A percentile compares a stretch with the other conserved stretches of the same genome.
phyloP scores from a whole-genome alignment of 176 grass and related monocot genomes.

The Thinopyrum elongatum region DNA sequence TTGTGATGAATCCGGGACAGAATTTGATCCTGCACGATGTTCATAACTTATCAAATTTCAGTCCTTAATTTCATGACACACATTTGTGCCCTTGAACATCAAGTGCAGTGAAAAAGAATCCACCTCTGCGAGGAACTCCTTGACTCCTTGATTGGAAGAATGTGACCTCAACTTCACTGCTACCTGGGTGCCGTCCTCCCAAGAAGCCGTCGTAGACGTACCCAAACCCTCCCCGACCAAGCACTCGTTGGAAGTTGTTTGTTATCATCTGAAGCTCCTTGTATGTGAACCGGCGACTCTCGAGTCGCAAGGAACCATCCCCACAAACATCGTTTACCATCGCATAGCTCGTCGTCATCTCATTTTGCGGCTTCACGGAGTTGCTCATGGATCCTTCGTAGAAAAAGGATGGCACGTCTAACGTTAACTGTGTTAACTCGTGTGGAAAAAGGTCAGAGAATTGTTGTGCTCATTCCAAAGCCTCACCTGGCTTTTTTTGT shows the following conservation, averaged over 20 bases:
- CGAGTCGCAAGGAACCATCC: neutral
- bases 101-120: neutral
- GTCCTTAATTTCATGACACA: no score
- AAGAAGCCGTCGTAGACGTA: neutral
- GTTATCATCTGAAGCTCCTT: constrained; percentile 48
- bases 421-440: neutral
- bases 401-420: neutral
- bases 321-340: neutral
- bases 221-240: constrained; percentile 67
- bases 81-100: neutral
- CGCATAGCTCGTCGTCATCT: neutral
- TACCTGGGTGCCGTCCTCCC: neutral
- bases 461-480: no score
- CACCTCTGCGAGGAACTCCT: neutral
- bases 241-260: constrained; percentile 42
- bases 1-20: constrained; percentile 9
- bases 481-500: no score
- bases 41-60: no score
- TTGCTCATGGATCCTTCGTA: neutral
- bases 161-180: neutral
- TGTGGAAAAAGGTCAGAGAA: neutral
- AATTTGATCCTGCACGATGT: constrained; percentile 25
- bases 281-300: neutral
- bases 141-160: neutral
- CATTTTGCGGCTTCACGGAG: constrained; percentile 11